Evolutionary conservation across 176 grass and related monocot species (phyloP), one percentile per base, ranked within the genome.

Genomic region (Zea luxurians): DNA sequence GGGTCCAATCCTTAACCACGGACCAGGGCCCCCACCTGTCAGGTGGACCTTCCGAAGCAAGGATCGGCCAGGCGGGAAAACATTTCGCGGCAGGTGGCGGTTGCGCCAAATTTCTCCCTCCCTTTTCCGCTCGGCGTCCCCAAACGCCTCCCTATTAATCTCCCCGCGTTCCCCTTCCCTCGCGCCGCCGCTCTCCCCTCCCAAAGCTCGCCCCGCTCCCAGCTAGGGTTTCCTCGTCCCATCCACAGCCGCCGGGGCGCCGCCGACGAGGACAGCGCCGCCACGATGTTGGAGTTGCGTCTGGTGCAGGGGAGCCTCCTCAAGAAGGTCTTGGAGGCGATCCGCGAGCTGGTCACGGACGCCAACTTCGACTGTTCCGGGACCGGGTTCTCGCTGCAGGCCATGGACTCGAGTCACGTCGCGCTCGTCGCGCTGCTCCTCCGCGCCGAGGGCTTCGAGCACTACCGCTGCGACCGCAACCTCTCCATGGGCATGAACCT

Each of bases 401-500:
- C 95, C 80, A 97, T 97, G 95, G 95, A 97, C 15, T 94, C 91
- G n/a, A 94, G 91, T 87, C 95, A 97, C 74, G 91, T 97, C 64
- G 95, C 95, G 4, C 95, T 97, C 7, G 95, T 98, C 0, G 91
- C 95, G 0, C 81, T 98, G 18, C 87, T 98, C 61, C 89, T 98
- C 78, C 82, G 95, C 47, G 88, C 95, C 21, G 91, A 98, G 83
- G 91, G 95, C 0, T 94, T 98, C 83, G 95, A 98, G 80, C 95
- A 98, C 95, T 98, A 92, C 87, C 95, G 95, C 84, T 97, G 95
- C 66, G 95, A 97, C 87, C 95, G 95, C 85, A 94, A 87, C 95
- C 82, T 97, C 77, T 94, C 95, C 60, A 97, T 97, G 91, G 95
- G 95, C 52, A 97, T 97, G 87, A 97, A 97, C 85, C 91, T 97